Conservation (phyloP, 495 filamentous ascomycete genomes). For the Penicillium argentinense region DNA sequence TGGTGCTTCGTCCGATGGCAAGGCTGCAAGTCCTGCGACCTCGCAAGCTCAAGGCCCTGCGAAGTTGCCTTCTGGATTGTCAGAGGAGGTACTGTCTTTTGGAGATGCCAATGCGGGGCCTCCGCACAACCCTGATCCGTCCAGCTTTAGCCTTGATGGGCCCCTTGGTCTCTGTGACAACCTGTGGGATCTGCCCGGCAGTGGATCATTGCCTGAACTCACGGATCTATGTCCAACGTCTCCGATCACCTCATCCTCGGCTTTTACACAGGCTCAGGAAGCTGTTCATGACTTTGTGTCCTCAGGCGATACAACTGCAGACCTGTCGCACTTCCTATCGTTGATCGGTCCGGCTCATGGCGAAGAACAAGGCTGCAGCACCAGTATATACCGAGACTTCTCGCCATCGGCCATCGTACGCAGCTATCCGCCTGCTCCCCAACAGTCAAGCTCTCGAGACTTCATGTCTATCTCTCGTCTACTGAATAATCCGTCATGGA, state of each 20-base stretch:
- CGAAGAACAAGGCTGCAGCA: slow-evolving; percentile 18
- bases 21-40: slow-evolving; percentile 9
- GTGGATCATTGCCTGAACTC: slow-evolving; percentile 35
- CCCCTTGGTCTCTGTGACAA: slow-evolving; percentile 29
- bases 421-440: slow-evolving; percentile 32
- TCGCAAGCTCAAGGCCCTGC: slow-evolving; percentile 5
- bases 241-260: slow-evolving; percentile 12
- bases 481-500: slow-evolving; percentile 50
- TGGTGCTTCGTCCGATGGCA: slow-evolving; percentile 15
- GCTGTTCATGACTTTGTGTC: slow-evolving; percentile 27
- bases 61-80: not conserved
- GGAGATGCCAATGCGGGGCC: slow-evolving; percentile 7
- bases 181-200: slow-evolving; percentile 37
- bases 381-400: slow-evolving; percentile 29
- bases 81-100: slow-evolving; percentile 3
- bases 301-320: slow-evolving; percentile 20
- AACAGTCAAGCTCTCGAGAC: slow-evolving; percentile 22
- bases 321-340: slow-evolving; percentile 35
- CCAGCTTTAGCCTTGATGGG: slow-evolving; percentile 19
- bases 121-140: slow-evolving; percentile 4
- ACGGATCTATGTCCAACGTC: slow-evolving; percentile 33
- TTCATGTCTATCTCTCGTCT: slow-evolving; percentile 37
- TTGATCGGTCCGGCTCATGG: slow-evolving; percentile 22
- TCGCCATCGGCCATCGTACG: slow-evolving; percentile 41
- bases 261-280: slow-evolving; percentile 19